A percentile compares a stretch with the other conserved stretches of the same genome.
Evolutionary conservation across 805 yeast species (phyloP).

Genomic region (Zygosaccharomyces lentus): DNA sequence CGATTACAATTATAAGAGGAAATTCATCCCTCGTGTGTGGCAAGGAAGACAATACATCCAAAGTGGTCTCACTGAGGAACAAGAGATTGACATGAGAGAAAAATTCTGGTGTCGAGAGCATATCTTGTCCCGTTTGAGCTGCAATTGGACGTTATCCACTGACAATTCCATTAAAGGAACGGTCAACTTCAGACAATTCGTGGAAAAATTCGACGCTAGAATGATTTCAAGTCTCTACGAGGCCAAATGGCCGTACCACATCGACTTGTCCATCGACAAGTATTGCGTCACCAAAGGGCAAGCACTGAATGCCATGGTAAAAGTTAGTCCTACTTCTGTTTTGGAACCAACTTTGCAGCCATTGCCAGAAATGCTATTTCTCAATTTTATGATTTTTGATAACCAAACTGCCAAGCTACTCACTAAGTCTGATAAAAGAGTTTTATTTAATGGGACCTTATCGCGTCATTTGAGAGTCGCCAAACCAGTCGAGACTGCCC

Average conservation of each 20-base stretch:
- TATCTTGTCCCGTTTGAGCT: conserved; percentile 54
- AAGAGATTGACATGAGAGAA: conserved; percentile 52
- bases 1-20: conserved; percentile 29
- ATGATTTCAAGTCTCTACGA: conserved; percentile 24
- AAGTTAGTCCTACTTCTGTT: conserved; percentile 10
- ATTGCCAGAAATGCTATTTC: conserved; percentile 2
- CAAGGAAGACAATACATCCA: conserved; percentile 59
- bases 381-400: conserved; percentile 23
- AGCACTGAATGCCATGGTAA: conserved; percentile 11
- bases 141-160: conserved; percentile 51
- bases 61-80: conserved; percentile 49
- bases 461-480: conserved; percentile 43
- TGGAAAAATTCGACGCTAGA: conserved; percentile 25
- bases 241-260: conserved; percentile 18
- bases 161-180: conserved; percentile 17
- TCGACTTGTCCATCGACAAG: conserved; percentile 15
- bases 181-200: conserved; percentile 27
- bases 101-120: conserved; percentile 79
- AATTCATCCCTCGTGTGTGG: conserved; percentile 65
- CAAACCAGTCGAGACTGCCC: conserved; percentile 40
- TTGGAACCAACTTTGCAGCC: background rate
- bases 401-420: conserved; percentile 22
- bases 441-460: conserved; percentile 69
- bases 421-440: conserved; percentile 45
- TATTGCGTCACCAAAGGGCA: conserved; percentile 16